These are phyloP conservation scores for Starmera pachycereana DNA, from an alignment of 805 yeast species.

Conservation along the genomic window DNA sequence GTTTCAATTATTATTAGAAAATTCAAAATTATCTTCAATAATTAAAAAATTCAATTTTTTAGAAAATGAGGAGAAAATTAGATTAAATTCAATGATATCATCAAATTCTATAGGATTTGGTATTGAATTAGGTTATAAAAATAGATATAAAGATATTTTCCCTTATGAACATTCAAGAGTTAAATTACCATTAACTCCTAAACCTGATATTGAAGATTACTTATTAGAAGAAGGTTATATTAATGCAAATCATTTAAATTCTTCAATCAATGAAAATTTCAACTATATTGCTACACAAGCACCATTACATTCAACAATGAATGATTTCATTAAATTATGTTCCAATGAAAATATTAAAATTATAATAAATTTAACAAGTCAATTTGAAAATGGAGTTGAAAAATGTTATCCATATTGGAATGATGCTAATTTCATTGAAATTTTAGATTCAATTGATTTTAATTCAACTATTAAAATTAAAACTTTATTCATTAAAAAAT, in stretches of 20 bases:
- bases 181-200: constrained; percentile 26
- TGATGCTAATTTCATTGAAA: constrained; percentile 32
- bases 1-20: constrained; percentile 28
- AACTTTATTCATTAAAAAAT: constrained; percentile 29
- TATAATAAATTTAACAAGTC: constrained; percentile 67
- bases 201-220: neutral
- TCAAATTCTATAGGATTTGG: constrained; percentile 32
- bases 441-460: constrained; percentile 8
- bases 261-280: constrained; percentile 17
- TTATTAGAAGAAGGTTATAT: constrained; percentile 46
- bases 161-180: constrained; percentile 85
- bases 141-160: constrained; percentile 81
- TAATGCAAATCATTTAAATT: constrained; percentile 68
- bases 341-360: constrained; percentile 53
- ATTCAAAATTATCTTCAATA: constrained; percentile 18
- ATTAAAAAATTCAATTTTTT: constrained; percentile 48
- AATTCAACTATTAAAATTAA: constrained; percentile 24
- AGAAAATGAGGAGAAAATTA: constrained; percentile 58
- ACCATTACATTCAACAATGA: constrained; percentile 62
- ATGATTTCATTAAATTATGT: constrained; percentile 79
- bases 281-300: constrained; percentile 86
- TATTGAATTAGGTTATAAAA: constrained; percentile 70
- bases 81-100: constrained; percentile 38
- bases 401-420: constrained; percentile 85
- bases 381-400: constrained; percentile 63